Evolutionary conservation across 2,329 filamentous ascomycete species (phyloP), one percentile per base, ranked within the genome.

Genomic region (Xylaria sp.): DNA sequence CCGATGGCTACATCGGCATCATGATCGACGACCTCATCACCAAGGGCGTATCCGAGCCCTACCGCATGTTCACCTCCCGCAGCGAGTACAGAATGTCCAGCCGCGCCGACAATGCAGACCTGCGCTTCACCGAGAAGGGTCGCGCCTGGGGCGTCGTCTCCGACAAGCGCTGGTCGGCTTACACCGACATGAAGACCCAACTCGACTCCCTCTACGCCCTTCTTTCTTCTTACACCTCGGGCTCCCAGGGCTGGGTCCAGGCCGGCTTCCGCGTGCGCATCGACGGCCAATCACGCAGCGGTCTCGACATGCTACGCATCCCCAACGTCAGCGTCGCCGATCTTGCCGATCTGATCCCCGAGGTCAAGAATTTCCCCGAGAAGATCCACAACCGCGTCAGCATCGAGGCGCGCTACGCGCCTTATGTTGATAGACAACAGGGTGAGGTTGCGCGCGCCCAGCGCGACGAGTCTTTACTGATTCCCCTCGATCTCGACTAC

Each of bases 11-110:
- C 74, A 97, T 99, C 70, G 94, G 94, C 66, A 89, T 99, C 76
- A 96, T 99, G 92, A 92, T 99, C 69, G 94, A 99, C 74, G 94
- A 99, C 72, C 84, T 99, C 44, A 87, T 96, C 70, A 97, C 93
- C 19, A 97, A 97, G 75, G 94, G 94, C 52, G 94, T 99, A 35
- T 92, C 90, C 2, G 94, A 99, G 72, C 94, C 94, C 1, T 99
- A 99, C 75, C 86, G 94, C 66, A 97, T 99, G 92, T 99, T 99
- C 78, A 99, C 94, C 1, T 90, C 90, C 4, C 86, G 94, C 64
- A 96, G 90, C 76, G 94, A 99, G 76, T 99, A 95, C 75, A 90
- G 94, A 63, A 92, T 99, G 83, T 91, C 88, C 49, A 86, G 91
- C 2, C 88, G 94, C 63, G 88, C 94, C 51, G 94, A 99, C 77